phyloP scores from a whole-genome alignment of 2,329 filamentous ascomycete genomes.

The Dothiorella sarmentorum region DNA sequence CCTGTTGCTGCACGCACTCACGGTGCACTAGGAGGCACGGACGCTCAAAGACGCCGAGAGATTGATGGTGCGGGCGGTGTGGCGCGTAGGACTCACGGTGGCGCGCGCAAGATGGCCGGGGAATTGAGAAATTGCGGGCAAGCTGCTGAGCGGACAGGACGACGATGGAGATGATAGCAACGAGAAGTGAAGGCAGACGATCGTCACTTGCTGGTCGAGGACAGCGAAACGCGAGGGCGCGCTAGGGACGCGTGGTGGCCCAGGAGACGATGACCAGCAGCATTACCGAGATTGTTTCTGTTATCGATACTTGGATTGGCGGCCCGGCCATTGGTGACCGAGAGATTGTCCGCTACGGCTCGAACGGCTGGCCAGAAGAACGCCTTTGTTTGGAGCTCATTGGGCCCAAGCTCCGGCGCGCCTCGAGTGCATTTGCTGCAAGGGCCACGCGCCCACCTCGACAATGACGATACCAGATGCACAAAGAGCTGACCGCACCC shows the following conservation, averaged over 20 bases:
- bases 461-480: conserved; percentile 8
- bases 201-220: conserved; percentile 1
- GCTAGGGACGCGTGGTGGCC: conserved; percentile 8
- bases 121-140: conserved; percentile 1
- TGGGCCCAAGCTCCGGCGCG: background rate
- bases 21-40: conserved; percentile 12
- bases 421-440: conserved; percentile 4
- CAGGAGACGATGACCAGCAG: conserved; percentile 1
- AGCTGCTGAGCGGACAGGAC: background rate
- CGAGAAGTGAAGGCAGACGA: background rate
- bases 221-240: conserved; percentile 3
- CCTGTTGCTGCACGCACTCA: conserved; percentile 5
- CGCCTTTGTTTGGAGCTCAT: no score
- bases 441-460: background rate
- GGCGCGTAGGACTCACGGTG: conserved; percentile 2
- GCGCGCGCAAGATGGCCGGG: background rate
- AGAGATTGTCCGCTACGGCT: background rate
- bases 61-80: no score
- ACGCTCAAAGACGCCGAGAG: conserved; percentile 1
- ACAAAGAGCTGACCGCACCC: conserved; percentile 9
- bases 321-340: background rate
- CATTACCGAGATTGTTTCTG: conserved; percentile 3
- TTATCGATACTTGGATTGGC: conserved; percentile 1
- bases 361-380: background rate
- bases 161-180: background rate